Evolutionary conservation across 257 asterid genomes (phyloP), one percentile per base, ranked within the genome.

Genomic region (Solanum habrochaites): DNA sequence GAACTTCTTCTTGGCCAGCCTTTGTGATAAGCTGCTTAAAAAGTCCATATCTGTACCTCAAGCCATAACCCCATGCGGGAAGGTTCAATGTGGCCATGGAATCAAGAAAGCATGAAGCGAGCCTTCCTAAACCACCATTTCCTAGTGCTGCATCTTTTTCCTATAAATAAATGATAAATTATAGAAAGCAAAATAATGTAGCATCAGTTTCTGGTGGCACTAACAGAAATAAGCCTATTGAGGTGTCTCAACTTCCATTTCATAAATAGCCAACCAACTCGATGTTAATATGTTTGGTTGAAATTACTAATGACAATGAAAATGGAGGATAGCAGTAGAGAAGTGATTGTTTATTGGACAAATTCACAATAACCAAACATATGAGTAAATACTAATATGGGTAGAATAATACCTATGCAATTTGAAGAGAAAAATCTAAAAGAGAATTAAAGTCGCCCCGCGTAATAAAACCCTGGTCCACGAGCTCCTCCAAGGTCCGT

Each of bases 141-240:
- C 99, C 99, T 88, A 96, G 97, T 78, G 99, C 99, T 86, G 99
- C 98, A 93, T 97, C 99, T 94, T 93, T 96, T 92, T 97, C 99
- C 99, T 97, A 83, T 82, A 72, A 89, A 70, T 83, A 86, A 86
- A 86, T 89, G 29, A 47, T 47, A 80, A 80, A 47, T 80, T 80
- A 45, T 18, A 80, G 67, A n/a, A 47, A 80, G 27, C 43, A 39
- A 80, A 80, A 77, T 77, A 77, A 47, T 80, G 42, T 80, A n/a
- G 10, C 43, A 47, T 47, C 67, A 80, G 67, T 80, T 47, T 47
- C 64, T 39, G 20, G 43, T 80, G 85, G 85, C 66, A 80, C 43
- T 49, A 80, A 80, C 43, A 47, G 29, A 80, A 80, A 47, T 29
- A 80, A 47, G 43, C 67, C 85, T 80, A 25, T 27, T 45, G 40